Evolutionary conservation across 1,284 basidiomycete genomes (phyloP), one percentile per base, ranked within the genome.

Genomic region (Cutaneotrichosporon mucoides): DNA sequence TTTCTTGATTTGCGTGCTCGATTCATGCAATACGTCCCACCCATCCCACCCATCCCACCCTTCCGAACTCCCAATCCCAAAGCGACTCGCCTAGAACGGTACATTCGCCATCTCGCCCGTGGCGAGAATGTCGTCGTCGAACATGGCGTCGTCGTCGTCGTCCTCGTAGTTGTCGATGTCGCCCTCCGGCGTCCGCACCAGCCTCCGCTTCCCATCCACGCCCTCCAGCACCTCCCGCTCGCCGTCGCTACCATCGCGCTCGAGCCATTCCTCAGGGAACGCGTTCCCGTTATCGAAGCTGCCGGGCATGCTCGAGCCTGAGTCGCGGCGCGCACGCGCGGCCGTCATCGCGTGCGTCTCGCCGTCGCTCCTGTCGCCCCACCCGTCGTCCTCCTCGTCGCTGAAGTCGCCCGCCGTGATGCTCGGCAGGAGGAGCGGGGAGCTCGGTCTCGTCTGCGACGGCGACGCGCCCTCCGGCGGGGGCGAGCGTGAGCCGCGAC

Each of bases 81-180:
- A 47, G 15, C 44, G 6, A 7, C 45, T 35, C 13, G 15, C 4
- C 53, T 66, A 76, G 76, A 88, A 91, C 24, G 88, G 88, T 33
- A 90, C 87, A 69, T 87, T 86, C 79, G 85, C 84, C 89, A 92
- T 91, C 81, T 90, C 88, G 13, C 86, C 89, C 11, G 88, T 84
- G 44, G 88, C 88, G 49, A 89, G 78, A 60, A 92, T 78, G 73
- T 90, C 89, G 67, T 92, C 88, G 70, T 90, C 88, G 69, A 90
- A 88, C 15, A 71, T 71, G 6, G 62, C 69, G 53, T 69, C 72
- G 57, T 75, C 72, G 40, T 53, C 45, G 15, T 59, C 16, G 35
- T 56, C 55, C 24, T 44, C 44, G 35, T 54, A 49, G 43, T 53
- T 40, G 40, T 57, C 55, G 24, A 41, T 24, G 41, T 53, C 50